Evolutionary conservation across 192 early-diverging fungal genomes (phyloP).

Genomic region (Entomortierella parvispora): DNA sequence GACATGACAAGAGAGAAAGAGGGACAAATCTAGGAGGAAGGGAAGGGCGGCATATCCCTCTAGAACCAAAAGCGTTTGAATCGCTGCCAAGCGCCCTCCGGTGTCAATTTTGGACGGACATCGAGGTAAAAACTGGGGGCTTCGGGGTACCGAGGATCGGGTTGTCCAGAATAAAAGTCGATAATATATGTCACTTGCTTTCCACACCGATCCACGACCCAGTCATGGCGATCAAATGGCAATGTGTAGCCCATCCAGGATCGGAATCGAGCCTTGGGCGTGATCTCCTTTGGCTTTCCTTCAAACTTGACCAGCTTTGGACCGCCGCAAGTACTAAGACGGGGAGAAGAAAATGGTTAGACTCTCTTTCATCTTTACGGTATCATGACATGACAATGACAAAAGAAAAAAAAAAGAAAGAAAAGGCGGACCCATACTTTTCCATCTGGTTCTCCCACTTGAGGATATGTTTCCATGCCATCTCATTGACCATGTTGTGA

Average conservation of each 20-base stretch:
- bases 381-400: not conserved
- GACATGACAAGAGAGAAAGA: too few relatives aligned
- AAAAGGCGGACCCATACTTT: slow-evolving; percentile 49
- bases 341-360: not conserved
- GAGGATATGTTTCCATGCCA: slow-evolving; percentile 87
- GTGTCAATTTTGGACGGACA: slow-evolving; percentile 83
- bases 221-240: slow-evolving; percentile 96
- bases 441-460: slow-evolving; percentile 78
- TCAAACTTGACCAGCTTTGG: slow-evolving; percentile 80
- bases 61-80: slow-evolving; percentile 49
- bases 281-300: slow-evolving; percentile 76
- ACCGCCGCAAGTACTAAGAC: slow-evolving; percentile 65
- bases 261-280: slow-evolving; percentile 74
- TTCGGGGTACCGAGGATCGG: slow-evolving; percentile 57
- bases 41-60: too few relatives aligned
- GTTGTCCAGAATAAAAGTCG: slow-evolving; percentile 87
- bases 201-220: slow-evolving; percentile 93
- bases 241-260: slow-evolving; percentile 79
- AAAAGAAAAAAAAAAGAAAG: not conserved
- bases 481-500: slow-evolving; percentile 95
- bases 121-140: slow-evolving; percentile 82
- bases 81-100: slow-evolving; percentile 66
- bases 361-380: not conserved
- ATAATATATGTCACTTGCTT: slow-evolving; percentile 88
- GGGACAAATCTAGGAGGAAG: too few relatives aligned